A percentile compares a stretch with the other conserved stretches of the same genome.
Conservation (phyloP, 2,329 filamentous ascomycete species). For the Colletotrichum tanaceti region DNA sequence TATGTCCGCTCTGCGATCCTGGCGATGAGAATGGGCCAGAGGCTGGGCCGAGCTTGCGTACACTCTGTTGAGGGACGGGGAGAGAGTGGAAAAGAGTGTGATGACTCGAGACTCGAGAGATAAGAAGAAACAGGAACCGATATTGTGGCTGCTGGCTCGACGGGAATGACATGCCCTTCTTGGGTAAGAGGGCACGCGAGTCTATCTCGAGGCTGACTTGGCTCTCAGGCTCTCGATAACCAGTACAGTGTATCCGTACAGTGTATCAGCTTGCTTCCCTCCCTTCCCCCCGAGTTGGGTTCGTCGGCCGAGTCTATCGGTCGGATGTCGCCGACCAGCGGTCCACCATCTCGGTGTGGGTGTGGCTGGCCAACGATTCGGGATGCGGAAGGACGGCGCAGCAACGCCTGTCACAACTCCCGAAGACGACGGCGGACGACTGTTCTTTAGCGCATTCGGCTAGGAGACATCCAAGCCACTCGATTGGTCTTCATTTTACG, state of each 20-base stretch:
- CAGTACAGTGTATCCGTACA: too few species aligned
- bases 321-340: slow-evolving; percentile 29
- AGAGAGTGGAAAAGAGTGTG: too few species aligned
- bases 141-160: background rate
- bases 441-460: too few species aligned
- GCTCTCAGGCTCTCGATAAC: background rate
- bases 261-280: background rate
- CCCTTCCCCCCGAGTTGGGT: too few species aligned
- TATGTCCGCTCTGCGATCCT: slow-evolving; percentile 20
- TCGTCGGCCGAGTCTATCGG: too few species aligned
- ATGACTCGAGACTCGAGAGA: background rate
- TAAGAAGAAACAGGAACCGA: slow-evolving; percentile 1
- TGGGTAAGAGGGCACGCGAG: slow-evolving; percentile 33
- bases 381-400: background rate
- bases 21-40: slow-evolving; percentile 5
- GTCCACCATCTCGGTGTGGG: background rate
- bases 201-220: background rate
- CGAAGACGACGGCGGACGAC: background rate
- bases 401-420: background rate
- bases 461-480: too few species aligned
- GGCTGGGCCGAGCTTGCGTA: slow-evolving; percentile 2
- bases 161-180: slow-evolving; percentile 27
- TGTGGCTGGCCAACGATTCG: background rate
- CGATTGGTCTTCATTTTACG: background rate
- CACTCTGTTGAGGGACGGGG: background rate